Conservation (phyloP, 768 basidiomycete species). For the Kwoniella sp. region DNA sequence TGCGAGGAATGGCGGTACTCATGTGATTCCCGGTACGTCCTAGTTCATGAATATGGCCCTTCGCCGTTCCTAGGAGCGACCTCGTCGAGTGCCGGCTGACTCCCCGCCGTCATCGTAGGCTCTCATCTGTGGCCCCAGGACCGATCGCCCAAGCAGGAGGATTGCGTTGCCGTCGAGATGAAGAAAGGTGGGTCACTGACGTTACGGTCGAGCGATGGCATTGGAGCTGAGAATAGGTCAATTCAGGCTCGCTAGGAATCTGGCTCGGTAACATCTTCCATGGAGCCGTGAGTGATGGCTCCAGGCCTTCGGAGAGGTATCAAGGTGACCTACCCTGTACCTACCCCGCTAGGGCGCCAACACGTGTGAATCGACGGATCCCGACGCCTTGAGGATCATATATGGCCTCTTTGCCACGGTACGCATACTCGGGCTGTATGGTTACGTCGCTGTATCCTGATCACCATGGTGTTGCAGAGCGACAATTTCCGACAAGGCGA, state of each 20-base stretch:
- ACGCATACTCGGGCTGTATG: too few species aligned
- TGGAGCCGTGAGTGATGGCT: slow-evolving; percentile 21
- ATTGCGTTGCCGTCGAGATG: slow-evolving; percentile 20
- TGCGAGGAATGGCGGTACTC: slow-evolving; percentile 20
- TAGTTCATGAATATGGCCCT: too few species aligned
- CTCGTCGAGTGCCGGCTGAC: not conserved
- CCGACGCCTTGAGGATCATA: slow-evolving; percentile 15
- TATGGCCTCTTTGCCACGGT: slow-evolving; percentile 22
- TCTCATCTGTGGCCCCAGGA: slow-evolving; percentile 27
- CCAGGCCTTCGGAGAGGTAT: not conserved
- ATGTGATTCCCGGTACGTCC: slow-evolving; percentile 17
- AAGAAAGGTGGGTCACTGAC: slow-evolving; percentile 16
- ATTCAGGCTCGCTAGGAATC: slow-evolving; percentile 19
- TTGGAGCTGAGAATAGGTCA: not conserved
- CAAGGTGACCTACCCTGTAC: not conserved
- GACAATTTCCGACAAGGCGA: slow-evolving; percentile 30
- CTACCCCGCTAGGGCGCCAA: slow-evolving; percentile 13
- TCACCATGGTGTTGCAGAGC: too few species aligned
- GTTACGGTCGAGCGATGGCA: not conserved
- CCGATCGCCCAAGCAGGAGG: slow-evolving; percentile 17
- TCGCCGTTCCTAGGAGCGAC: too few species aligned
- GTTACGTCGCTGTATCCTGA: not conserved
- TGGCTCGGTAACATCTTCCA: slow-evolving; percentile 27
- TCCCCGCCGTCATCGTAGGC: not conserved
- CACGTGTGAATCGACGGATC: slow-evolving; percentile 6